Conservation (phyloP, 1,139 yeast genomes). For the Protomyces arabidopsidicola region DNA sequence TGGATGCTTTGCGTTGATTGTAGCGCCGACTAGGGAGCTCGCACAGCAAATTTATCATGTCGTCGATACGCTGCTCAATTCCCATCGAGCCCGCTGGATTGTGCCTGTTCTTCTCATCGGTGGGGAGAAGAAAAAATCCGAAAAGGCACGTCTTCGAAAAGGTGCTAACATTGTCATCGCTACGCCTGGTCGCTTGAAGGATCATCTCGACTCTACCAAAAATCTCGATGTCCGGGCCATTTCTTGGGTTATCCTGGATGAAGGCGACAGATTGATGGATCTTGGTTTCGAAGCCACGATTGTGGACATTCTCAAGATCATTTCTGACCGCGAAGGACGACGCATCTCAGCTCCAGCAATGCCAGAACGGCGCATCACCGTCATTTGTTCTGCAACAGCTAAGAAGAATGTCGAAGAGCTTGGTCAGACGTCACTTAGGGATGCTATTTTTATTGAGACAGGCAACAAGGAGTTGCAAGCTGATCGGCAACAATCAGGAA, state of each 20-base stretch:
- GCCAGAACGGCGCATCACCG: constrained; percentile 67
- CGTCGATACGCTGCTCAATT: constrained; percentile 38
- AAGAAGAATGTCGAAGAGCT: constrained; percentile 72
- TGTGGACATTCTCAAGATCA: constrained; percentile 58
- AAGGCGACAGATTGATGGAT: constrained; percentile 92
- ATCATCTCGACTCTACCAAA: constrained; percentile 84
- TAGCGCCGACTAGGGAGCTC: constrained; percentile 90
- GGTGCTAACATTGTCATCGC: constrained; percentile 87
- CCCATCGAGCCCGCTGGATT: constrained; percentile 47
- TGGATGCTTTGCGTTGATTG: constrained; percentile 80
- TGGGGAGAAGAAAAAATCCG: constrained; percentile 89
- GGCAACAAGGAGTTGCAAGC: constrained; percentile 25
- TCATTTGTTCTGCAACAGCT: constrained; percentile 91
- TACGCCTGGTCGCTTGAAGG: constrained; percentile 87
- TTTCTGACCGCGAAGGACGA: constrained; percentile 45
- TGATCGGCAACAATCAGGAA: constrained; percentile 38
- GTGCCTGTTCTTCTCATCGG: constrained; percentile 49
- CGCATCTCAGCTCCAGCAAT: constrained; percentile 47
- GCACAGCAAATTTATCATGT: constrained; percentile 89
- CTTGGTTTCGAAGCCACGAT: constrained; percentile 93
- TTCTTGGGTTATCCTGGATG: constrained; percentile 83
- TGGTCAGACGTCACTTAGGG: constrained; percentile 66
- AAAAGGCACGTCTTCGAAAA: constrained; percentile 81
- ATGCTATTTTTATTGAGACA: constrained; percentile 60
- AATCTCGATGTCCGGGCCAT: constrained; percentile 66